Percentiles rank a stretch among this genome's conserved stretches.
phyloP scores from a whole-genome alignment of 345 rosid genomes.

The Lepidium didymum region DNA sequence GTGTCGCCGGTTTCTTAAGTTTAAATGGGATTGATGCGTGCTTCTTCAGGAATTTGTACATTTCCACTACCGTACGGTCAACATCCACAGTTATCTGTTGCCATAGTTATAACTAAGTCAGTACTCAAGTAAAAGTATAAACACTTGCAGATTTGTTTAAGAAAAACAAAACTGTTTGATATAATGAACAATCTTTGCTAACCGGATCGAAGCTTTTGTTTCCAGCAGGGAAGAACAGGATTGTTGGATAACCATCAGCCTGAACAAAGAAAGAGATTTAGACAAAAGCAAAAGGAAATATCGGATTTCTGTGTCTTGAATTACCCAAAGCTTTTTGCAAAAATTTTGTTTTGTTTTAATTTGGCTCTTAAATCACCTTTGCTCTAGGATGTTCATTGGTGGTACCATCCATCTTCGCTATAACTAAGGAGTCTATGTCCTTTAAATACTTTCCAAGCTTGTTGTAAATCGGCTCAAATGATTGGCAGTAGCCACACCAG shows the following conservation, averaged over 20 bases:
- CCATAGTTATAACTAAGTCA: neutral
- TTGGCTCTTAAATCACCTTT: constrained; percentile 43
- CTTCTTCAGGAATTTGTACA: constrained; percentile 83
- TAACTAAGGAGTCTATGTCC: constrained; percentile 66
- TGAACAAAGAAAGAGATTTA: constrained; percentile 25
- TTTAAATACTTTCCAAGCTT: constrained; percentile 88
- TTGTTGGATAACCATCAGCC: constrained; percentile 94
- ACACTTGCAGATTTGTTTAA: neutral
- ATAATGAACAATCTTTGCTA: constrained; percentile 25
- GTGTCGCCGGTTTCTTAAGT: constrained; percentile 61
- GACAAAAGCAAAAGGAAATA: neutral
- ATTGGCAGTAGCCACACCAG: constrained; percentile 98
- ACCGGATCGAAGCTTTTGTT: constrained; percentile 97
- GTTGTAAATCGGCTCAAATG: constrained; percentile 84
- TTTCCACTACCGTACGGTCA: constrained; percentile 88
- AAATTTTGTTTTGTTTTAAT: neutral
- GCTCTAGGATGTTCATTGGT: constrained; percentile 97
- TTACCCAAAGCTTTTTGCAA: neutral
- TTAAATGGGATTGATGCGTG: constrained; percentile 91
- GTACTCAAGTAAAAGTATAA: neutral
- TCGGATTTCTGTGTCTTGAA: neutral
- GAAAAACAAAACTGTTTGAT: neutral
- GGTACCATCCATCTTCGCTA: constrained; percentile 99
- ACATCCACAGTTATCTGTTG: constrained; percentile 75
- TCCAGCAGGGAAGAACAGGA: constrained; percentile 96